Base-by-base conservation (phyloP, 1,139 yeast species). In the Pichia sp. region DNA sequence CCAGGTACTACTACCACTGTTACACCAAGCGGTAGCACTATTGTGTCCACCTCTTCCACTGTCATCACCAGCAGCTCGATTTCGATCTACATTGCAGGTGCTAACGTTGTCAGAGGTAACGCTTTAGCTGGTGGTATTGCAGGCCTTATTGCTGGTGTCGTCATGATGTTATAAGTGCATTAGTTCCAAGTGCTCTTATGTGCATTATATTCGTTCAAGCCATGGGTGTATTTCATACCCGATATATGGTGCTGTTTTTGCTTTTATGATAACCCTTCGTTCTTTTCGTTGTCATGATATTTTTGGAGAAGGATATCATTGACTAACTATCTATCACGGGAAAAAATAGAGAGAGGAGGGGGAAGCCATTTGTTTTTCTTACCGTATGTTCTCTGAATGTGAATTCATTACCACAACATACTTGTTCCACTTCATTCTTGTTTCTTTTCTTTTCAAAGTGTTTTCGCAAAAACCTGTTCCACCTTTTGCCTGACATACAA, bases 301-400 rank as follows among this genome's bases (percentile, higher is more conserved):
- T 48, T 53, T 53, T 48, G 54, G 54, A 49, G 51, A 51, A 42
- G 47, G 47, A 37, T 48, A 43, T 51, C 48, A 44, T 39, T 39
- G 18, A 16, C 37, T 16, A 28, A 40, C 28, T 7, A 21, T 26
- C 37, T 45, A 37, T 36, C 30, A 41, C 36, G 55, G 54, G 56
- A 45, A 49, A 51, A 21, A 46, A 44, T 49, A 47, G 43, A 50
- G 51, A 54, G 53, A 56, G 57, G 52, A 53, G 55, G 48, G 53
- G 55, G 48, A 45, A 49, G 50, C 47, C 44, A 44, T 21, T 21
- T n/a, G n/a, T 41, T 31, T 23, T 18, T 30, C 19, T n/a, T 31
- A 18, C 13, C n/a, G 18, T 19, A 18, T 16, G 30, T 41, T 26
- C 34, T 41, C 12, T 13, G 30, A 13, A 25, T 41, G 30, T 26